phyloP scores from a whole-genome alignment of 441 rosid species.

The Sinapis alba region DNA sequence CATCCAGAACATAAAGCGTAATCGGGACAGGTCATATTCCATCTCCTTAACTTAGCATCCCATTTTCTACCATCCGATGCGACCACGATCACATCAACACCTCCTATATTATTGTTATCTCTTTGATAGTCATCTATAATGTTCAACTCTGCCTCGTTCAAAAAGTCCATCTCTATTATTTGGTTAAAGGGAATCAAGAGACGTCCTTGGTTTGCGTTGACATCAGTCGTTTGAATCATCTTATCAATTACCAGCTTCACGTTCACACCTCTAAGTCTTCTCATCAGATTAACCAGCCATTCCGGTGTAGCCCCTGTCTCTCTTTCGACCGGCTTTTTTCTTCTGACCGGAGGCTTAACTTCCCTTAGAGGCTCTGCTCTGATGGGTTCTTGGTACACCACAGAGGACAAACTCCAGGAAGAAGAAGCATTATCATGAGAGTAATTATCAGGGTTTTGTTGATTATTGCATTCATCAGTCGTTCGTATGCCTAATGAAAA shows the following conservation, averaged over 20 bases:
- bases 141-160: not conserved
- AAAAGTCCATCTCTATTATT: not conserved
- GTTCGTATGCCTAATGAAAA: too few species aligned
- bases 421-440: too few species aligned
- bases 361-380: too few species aligned
- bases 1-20: not conserved
- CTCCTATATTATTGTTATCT: not conserved
- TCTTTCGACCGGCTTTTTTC: too few species aligned
- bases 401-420: too few species aligned
- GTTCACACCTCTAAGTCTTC: not conserved
- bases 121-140: not conserved
- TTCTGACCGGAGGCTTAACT: too few species aligned
- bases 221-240: not conserved
- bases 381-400: too few species aligned
- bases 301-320: not conserved
- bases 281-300: not conserved
- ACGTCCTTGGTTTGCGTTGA: too few species aligned
- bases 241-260: not conserved
- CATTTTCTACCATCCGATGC: not conserved
- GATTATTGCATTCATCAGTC: too few species aligned
- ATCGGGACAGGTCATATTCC: not conserved
- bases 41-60: not conserved
- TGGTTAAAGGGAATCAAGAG: not conserved
- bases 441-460: too few species aligned
- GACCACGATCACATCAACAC: not conserved